Evolutionary conservation across 2,329 filamentous ascomycete genomes (phyloP).

Genomic region (Aureobasidium sp.): DNA sequence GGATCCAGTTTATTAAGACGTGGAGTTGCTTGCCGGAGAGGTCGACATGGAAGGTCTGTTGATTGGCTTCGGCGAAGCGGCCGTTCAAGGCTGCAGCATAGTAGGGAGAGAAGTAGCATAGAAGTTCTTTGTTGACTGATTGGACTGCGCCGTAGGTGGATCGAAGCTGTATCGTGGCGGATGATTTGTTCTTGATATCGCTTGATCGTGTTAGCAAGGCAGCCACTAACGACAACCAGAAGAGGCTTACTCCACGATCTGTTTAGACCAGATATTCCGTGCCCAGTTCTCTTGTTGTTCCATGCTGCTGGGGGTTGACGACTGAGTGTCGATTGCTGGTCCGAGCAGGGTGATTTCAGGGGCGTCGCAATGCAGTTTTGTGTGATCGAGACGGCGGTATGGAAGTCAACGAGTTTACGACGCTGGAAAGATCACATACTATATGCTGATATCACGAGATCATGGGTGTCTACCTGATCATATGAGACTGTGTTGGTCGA

Average conservation of each 20-base stretch:
- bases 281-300: not conserved
- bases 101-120: slow-evolving; percentile 6
- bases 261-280: not conserved
- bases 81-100: not conserved
- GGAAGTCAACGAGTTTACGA: not conserved
- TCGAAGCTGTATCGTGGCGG: not conserved
- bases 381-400: not conserved
- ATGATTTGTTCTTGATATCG: not conserved
- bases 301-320: not conserved
- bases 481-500: not conserved
- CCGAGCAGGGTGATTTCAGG: not conserved
- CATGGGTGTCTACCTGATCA: not conserved
- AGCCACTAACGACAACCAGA: not conserved
- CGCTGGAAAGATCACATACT: not conserved
- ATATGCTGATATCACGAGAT: too few relatives aligned
- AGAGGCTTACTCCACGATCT: not conserved
- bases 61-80: not conserved
- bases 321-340: not conserved
- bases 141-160: not conserved
- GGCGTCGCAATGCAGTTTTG: not conserved
- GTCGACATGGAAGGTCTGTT: not conserved
- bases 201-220: not conserved
- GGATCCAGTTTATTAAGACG: not conserved
- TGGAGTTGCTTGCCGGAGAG: not conserved
- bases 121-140: not conserved